A percentile compares a stretch with the other conserved stretches of the same genome.
These are phyloP conservation scores for Pinus taeda DNA, from an alignment of 75 land plant genomes.

Conservation along the genomic window DNA sequence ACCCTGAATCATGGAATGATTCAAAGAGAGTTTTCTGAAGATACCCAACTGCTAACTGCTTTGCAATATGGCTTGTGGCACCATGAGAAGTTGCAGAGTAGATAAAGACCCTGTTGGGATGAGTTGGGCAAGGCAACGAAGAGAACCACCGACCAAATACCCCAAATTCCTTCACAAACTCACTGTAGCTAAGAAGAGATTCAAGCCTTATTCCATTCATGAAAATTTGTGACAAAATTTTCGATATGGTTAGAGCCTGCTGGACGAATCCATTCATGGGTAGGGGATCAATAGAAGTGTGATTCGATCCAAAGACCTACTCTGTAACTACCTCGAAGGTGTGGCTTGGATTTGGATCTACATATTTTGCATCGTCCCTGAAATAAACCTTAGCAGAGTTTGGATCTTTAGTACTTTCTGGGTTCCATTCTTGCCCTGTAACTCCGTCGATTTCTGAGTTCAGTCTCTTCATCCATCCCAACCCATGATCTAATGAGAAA, in stretches of 20 bases:
- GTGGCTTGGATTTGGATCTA: too few species aligned
- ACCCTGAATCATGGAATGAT: constrained; percentile 65
- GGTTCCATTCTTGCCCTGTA: constrained; percentile 69
- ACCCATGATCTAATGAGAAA: constrained; percentile 63
- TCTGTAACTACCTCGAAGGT: too few species aligned
- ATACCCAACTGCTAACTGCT: constrained; percentile 41
- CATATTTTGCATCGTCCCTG: too few species aligned
- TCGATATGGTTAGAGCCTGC: too few species aligned
- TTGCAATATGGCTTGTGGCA: constrained; percentile 43
- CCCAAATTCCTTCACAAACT: constrained; percentile 65
- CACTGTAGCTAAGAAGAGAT: too few species aligned
- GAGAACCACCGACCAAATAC: constrained; percentile 92
- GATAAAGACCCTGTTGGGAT: constrained; percentile 85
- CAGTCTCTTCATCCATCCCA: constrained; percentile 49
- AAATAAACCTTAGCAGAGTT: constrained; percentile 28
- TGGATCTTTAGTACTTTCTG: constrained; percentile 45
- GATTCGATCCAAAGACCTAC: too few species aligned
- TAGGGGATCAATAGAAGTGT: too few species aligned
- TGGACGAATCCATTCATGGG: too few species aligned
- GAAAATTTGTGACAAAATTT: too few species aligned
- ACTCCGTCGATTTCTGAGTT: constrained; percentile 38
- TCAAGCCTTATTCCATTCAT: too few species aligned
- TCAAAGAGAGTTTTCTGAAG: constrained; percentile 95
- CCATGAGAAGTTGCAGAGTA: constrained; percentile 92
- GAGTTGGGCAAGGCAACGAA: constrained; percentile 81